Evolutionary conservation across 2,329 filamentous ascomycete genomes (phyloP).

Genomic region (Monilinia fructicola): DNA sequence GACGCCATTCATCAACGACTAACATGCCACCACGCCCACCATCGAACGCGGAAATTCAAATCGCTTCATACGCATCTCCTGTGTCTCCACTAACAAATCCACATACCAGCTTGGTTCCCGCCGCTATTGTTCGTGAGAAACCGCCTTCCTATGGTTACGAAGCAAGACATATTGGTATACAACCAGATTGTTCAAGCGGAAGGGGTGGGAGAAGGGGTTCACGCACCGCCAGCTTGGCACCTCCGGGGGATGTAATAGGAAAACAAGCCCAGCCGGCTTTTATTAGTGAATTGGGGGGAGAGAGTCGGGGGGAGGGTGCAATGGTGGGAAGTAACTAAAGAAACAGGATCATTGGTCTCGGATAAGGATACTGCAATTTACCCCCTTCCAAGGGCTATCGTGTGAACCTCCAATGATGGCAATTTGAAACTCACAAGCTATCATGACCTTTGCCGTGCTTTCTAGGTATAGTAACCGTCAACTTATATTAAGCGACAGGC

Average conservation of each 20-base stretch:
- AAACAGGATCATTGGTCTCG: too few relatives aligned
- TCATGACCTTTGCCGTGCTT: too few relatives aligned
- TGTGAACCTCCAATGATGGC: too few relatives aligned
- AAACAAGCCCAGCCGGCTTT: neutral
- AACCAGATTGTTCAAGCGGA: neutral
- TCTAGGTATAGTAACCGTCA: too few relatives aligned
- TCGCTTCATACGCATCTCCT: conserved; percentile 1
- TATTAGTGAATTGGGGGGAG: neutral
- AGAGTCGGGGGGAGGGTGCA: neutral
- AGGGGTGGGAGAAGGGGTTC: neutral
- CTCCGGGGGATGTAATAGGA: neutral
- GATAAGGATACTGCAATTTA: too few relatives aligned
- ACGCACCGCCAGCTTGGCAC: neutral
- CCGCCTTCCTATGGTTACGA: neutral
- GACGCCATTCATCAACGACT: neutral
- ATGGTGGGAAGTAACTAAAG: neutral
- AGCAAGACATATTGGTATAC: neutral
- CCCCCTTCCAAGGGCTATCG: too few relatives aligned
- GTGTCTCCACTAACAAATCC: neutral
- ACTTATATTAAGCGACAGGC: too few relatives aligned
- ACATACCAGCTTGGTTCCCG: neutral
- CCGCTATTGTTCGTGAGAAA: neutral
- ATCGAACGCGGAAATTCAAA: neutral
- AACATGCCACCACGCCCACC: neutral
- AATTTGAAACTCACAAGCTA: too few relatives aligned